Evolutionary conservation across 2,329 filamentous ascomycete genomes (phyloP).

Genomic region (Aspergillus ochraceus): DNA sequence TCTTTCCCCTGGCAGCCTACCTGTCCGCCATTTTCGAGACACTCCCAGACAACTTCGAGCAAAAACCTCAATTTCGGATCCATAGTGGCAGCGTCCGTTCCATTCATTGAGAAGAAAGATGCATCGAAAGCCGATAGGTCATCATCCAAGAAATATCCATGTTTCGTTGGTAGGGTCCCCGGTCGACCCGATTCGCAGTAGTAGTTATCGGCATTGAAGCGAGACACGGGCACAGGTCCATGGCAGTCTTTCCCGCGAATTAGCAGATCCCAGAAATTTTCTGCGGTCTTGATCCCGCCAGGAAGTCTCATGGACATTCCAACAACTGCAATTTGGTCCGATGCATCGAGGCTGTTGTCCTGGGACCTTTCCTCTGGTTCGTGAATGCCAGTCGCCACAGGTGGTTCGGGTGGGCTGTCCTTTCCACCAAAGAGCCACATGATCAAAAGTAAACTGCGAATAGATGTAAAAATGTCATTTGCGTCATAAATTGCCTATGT

Average conservation of each 20-base stretch:
- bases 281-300: neutral
- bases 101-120: neutral
- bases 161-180: neutral
- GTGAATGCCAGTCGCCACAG: too few relatives aligned
- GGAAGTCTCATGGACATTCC: neutral
- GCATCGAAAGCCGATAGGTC: neutral
- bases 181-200: neutral
- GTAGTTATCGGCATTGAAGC: neutral
- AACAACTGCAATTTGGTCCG: neutral
- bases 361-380: neutral
- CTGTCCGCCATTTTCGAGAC: constrained; percentile 30
- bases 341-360: neutral
- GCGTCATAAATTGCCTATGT: too few relatives aligned
- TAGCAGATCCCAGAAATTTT: neutral
- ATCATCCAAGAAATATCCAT: neutral
- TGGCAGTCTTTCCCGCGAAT: neutral
- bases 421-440: neutral
- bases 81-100: neutral
- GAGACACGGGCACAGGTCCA: neutral
- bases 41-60: constrained; percentile 30
- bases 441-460: neutral
- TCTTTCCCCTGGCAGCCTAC: constrained; percentile 25
- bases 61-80: constrained; percentile 33
- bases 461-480: too few relatives aligned
- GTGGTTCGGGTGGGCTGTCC: neutral